These are phyloP conservation scores for Arthrinium phaeospermum DNA, from an alignment of 2,329 filamentous ascomycete species.

Conservation along the genomic window DNA sequence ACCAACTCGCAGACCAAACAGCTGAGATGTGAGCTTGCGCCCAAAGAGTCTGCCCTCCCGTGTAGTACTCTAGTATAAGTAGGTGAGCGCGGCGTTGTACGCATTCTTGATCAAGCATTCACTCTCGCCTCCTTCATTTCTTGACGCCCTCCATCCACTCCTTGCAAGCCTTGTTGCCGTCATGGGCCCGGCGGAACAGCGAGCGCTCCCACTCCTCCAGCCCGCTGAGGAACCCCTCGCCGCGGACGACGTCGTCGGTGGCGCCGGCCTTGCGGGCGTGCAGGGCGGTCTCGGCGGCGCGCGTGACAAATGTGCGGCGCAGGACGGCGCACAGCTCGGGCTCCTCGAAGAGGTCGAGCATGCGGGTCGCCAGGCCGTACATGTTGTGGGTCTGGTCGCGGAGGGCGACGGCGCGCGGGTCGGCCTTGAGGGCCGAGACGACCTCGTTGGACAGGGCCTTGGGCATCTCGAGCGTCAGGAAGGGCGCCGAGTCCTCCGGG, in stretches of 20 bases:
- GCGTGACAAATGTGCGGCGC: constrained; percentile 77
- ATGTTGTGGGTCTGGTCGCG: constrained; percentile 86
- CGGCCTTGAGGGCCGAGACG: constrained; percentile 87
- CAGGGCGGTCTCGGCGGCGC: constrained; percentile 83
- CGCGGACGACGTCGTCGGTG: constrained; percentile 59
- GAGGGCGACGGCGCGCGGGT: constrained; percentile 83
- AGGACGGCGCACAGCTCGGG: constrained; percentile 75
- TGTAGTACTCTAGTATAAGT: neutral
- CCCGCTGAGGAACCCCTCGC: constrained; percentile 83
- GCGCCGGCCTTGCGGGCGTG: constrained; percentile 86
- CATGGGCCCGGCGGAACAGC: constrained; percentile 75
- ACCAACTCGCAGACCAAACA: too few species aligned
- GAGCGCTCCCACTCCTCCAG: constrained; percentile 89
- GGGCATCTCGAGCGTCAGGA: constrained; percentile 83
- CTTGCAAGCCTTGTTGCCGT: constrained; percentile 72
- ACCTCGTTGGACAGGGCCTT: constrained; percentile 78
- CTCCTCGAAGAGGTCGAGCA: constrained; percentile 91
- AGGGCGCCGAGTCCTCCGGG: constrained; percentile 55
- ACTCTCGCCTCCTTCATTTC: constrained; percentile 34
- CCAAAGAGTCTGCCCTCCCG: neutral
- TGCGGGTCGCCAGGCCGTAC: constrained; percentile 82
- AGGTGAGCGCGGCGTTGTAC: neutral
- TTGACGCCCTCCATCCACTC: constrained; percentile 72
- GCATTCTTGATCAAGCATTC: neutral
- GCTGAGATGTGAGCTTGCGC: neutral